Conservation (phyloP, 2,329 filamentous ascomycete species). For the Botryotinia convoluta region DNA sequence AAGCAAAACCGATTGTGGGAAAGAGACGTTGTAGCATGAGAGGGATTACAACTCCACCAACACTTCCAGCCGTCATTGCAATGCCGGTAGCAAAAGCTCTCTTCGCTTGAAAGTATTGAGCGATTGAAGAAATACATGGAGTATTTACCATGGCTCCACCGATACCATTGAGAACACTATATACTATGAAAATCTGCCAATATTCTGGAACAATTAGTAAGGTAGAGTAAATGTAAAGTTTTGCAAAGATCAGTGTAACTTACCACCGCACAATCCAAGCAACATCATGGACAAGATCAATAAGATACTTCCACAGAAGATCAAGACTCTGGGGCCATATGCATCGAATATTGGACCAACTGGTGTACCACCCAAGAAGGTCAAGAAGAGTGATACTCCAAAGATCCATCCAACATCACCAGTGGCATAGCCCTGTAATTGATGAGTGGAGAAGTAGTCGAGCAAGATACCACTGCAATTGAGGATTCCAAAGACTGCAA, state of each 20-base stretch:
- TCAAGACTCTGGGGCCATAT: slow-evolving; percentile 53
- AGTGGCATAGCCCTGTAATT: slow-evolving; percentile 56
- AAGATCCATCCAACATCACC: slow-evolving; percentile 58
- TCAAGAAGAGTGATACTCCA: slow-evolving; percentile 62
- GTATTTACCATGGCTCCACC: slow-evolving; percentile 65
- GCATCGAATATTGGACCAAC: slow-evolving; percentile 70
- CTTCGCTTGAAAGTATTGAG: slow-evolving; percentile 61
- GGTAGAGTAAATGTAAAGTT: not conserved
- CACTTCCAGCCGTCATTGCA: slow-evolving; percentile 58
- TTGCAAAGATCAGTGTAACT: slow-evolving; percentile 25
- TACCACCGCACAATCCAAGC: slow-evolving; percentile 56
- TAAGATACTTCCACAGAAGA: slow-evolving; percentile 36
- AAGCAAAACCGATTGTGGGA: slow-evolving; percentile 38
- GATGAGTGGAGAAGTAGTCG: slow-evolving; percentile 59
- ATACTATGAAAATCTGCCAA: slow-evolving; percentile 68
- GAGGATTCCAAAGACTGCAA: slow-evolving; percentile 61
- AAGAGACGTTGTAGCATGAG: slow-evolving; percentile 43
- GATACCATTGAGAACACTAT: slow-evolving; percentile 60
- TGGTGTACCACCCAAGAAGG: slow-evolving; percentile 68
- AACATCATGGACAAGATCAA: slow-evolving; percentile 44
- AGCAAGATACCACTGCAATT: slow-evolving; percentile 49
- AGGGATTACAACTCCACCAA: slow-evolving; percentile 57
- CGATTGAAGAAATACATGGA: slow-evolving; percentile 60
- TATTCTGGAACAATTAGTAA: slow-evolving; percentile 44
- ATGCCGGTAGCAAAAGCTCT: slow-evolving; percentile 65